A percentile compares a stretch with the other conserved stretches of the same genome.
Evolutionary conservation across 257 asterid species (phyloP).

Genomic region (Hygrophila difformis): DNA sequence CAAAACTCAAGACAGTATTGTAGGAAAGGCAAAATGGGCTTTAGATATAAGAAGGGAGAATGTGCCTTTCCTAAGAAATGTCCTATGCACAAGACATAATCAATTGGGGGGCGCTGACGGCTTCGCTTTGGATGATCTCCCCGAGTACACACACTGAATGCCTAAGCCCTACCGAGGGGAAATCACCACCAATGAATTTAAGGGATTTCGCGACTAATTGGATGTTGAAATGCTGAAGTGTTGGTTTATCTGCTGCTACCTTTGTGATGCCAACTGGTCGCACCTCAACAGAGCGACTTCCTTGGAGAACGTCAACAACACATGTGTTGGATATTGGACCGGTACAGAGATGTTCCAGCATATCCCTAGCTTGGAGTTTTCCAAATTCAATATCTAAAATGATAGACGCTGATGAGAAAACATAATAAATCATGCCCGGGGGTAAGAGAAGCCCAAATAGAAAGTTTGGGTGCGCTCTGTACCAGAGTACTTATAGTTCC

Average conservation of each 20-base stretch:
- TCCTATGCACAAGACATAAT: conserved; percentile 74
- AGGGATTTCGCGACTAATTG: neutral
- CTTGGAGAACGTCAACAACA: conserved; percentile 91
- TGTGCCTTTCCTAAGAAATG: conserved; percentile 81
- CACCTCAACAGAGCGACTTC: conserved; percentile 87
- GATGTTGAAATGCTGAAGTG: conserved; percentile 2
- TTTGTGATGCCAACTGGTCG: conserved; percentile 93
- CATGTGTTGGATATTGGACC: conserved; percentile 94
- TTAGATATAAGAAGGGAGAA: neutral
- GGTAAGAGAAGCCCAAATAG: too few relatives aligned
- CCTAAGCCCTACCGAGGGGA: conserved; percentile 62
- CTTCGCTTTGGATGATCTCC: conserved; percentile 74
- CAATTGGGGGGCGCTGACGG: conserved; percentile 63
- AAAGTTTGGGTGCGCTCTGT: neutral
- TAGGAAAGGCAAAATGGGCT: neutral
- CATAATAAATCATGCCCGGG: too few relatives aligned
- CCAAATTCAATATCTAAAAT: conserved; percentile 80
- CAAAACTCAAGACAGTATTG: too few relatives aligned
- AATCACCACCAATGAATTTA: too few relatives aligned
- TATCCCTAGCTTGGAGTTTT: conserved; percentile 95
- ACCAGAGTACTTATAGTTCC: conserved; percentile 98
- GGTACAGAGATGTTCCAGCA: conserved; percentile 98
- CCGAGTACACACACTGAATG: conserved; percentile 76
- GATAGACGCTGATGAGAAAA: neutral
- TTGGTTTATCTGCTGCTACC: conserved; percentile 27